Evolutionary conservation across 1,284 basidiomycete genomes (phyloP).

Genomic region (Heimioporus retisporus): DNA sequence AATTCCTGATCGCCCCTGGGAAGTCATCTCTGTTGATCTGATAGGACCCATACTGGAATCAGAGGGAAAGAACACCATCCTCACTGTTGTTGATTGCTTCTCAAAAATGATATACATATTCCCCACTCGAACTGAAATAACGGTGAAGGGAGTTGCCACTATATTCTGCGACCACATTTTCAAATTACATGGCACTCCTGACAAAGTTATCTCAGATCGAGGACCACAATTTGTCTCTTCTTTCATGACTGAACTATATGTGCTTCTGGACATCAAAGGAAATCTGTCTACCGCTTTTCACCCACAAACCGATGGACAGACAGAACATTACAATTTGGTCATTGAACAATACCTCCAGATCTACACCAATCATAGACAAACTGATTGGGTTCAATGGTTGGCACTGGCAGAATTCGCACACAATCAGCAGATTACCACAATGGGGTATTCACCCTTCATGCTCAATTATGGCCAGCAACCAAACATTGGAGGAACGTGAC

Average conservation of each 20-base stretch:
- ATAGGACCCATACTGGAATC: no score
- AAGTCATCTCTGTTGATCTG: constrained; percentile 34
- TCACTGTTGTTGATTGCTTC: no score
- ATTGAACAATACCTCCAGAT: not conserved
- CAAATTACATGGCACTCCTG: no score
- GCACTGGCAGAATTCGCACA: not conserved
- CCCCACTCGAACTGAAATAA: no score
- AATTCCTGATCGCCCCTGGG: not conserved
- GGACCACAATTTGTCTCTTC: not conserved
- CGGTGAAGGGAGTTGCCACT: no score
- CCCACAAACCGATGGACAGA: not conserved
- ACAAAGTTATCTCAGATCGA: no score
- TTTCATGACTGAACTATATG: constrained; percentile 41
- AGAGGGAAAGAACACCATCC: no score
- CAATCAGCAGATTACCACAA: not conserved
- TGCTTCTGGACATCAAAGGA: not conserved
- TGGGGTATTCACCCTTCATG: not conserved
- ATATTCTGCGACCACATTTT: no score
- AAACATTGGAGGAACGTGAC: no score
- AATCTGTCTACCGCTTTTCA: not conserved
- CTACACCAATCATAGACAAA: not conserved
- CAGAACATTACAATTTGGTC: not conserved
- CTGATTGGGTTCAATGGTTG: constrained; percentile 3
- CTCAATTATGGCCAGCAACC: not conserved
- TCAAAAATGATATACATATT: no score